Evolutionary conservation across 2,329 filamentous ascomycete genomes (phyloP), one percentile per base, ranked within the genome.

Genomic region (Davidsoniella neocaledoniae): DNA sequence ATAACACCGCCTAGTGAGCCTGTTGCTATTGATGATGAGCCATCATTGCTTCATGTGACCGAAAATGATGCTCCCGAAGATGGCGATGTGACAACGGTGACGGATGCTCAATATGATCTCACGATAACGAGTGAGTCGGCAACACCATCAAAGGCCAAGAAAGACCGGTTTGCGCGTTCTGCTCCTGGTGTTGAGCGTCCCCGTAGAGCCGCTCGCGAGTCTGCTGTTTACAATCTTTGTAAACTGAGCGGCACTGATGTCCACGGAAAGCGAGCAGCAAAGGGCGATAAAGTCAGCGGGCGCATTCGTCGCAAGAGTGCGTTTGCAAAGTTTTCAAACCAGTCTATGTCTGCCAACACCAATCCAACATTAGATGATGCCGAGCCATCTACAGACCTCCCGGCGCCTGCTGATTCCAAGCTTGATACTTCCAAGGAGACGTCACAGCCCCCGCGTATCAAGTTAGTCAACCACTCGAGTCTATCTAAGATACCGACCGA

Each of bases 31-130:
- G 46, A 48, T 26, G 50, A 48, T 25, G 50, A 52, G 25, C 50
- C 46, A 12, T 52, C 50, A 12, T 42, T 43, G 14, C 19, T 43
- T 8, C 17, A 42, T 23, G 49, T 51, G 17, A 83, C 80, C 51
- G 79, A 80, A 43, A 77, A 78, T 25, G 37, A 17, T 42, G 33
- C 12, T 16, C 36, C 37, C 19, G 37, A 37, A 21, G 10, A 37
- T 5, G 83, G 79, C 45, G 83, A 76, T 56, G 66, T 79, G 56
- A 74, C 73, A 58, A 79, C 83, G 61, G 71, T 68, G 57, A 70
- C 68, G 25, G 40, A 49, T 53, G 81, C 77, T 63, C 66, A 78
- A 51, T 67, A 69, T 49, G 74, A 73, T 39, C 63, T 65, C 47
- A 55, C 60, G 33, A 61, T 63, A 33, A 67, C 66, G 54, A 62